These are phyloP conservation scores for Schizonepeta tenuifolia DNA, from an alignment of 257 asterid genomes.

Conservation along the genomic window DNA sequence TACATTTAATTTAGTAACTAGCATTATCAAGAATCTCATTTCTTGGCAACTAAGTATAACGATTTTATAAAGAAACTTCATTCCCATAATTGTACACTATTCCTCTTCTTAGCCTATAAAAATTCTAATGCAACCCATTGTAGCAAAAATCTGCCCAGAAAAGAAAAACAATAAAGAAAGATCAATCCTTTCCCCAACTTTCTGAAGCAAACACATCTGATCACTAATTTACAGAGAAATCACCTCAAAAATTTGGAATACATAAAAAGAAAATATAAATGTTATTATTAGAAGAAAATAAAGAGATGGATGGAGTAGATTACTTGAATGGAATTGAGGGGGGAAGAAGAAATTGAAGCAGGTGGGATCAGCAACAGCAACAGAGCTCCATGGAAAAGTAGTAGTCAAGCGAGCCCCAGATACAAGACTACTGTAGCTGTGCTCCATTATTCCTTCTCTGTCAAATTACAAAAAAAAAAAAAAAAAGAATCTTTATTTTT, in stretches of 20 bases:
- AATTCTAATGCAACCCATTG: slow-evolving; percentile 22
- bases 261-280: background rate
- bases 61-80: background rate
- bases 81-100: background rate
- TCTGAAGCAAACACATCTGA: background rate
- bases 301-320: slow-evolving; percentile 15
- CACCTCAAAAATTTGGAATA: background rate
- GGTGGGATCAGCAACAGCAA: slow-evolving; percentile 29
- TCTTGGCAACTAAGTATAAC: background rate
- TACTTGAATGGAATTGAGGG: slow-evolving; percentile 39
- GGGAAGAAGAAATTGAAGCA: slow-evolving; percentile 30
- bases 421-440: slow-evolving; percentile 23
- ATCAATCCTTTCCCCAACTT: background rate
- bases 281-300: background rate
- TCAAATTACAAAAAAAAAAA: background rate
- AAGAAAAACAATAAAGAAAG: background rate
- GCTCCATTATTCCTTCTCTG: slow-evolving; percentile 32
- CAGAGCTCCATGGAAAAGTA: slow-evolving; percentile 36
- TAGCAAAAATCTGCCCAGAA: background rate
- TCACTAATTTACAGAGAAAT: background rate
- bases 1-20: slow-evolving; percentile 1
- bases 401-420: slow-evolving; percentile 37
- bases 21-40: slow-evolving; percentile 7
- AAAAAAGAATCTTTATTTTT: background rate
- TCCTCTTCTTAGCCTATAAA: slow-evolving; percentile 6